Base-by-base conservation (phyloP, 345 rosid genomes). In the Salix viminalis region DNA sequence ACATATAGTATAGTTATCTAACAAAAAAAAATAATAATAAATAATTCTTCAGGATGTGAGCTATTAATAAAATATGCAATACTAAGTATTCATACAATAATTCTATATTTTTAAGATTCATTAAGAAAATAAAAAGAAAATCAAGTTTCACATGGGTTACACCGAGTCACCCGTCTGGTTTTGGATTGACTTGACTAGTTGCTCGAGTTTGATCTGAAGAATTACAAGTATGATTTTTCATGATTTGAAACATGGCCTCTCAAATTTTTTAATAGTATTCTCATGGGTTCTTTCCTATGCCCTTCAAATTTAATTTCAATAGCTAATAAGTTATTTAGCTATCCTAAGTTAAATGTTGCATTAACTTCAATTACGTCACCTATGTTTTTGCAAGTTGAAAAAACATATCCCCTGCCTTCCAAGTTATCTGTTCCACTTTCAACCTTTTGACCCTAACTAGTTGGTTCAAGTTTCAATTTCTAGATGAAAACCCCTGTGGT, bases 121-220 rank as follows among this genome's bases (percentile, higher is more conserved):
- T 15, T 54, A 1, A 16, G 18, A 54, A 56, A 56, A 5, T 0
- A 56, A 56, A 56, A 56, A 0, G 0, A n/a, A 16, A n/a, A 19
- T 56, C 6, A 1, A 16, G 4, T 18, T 4, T 19, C 23, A 56
- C 61, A 56, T 56, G 23, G 9, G 5, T 54, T 16, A 56, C 9
- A 19, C 2, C 1, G 3, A 13, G 1, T 16, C 23, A 56, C 61
- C 23, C 18, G 9, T 1, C 1, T 5, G 1, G 0, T 54, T n/a
- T 18, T 54, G 1, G 0, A 56, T n/a, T 8, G 10, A 41, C 3
- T 5, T 4, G 0, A 2, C 1, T 1, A 9, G 1, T 2, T 0
- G 0, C 1, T 10, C 44, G 3, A 2, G 3, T 41, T 41, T 41
- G 4, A 10, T 2, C 0, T 0, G 3, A 41, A 0, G 1, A 41